A percentile compares a stretch with the other conserved stretches of the same genome.
phyloP scores from a whole-genome alignment of 495 filamentous ascomycete genomes.

The Neurospora sp. region DNA sequence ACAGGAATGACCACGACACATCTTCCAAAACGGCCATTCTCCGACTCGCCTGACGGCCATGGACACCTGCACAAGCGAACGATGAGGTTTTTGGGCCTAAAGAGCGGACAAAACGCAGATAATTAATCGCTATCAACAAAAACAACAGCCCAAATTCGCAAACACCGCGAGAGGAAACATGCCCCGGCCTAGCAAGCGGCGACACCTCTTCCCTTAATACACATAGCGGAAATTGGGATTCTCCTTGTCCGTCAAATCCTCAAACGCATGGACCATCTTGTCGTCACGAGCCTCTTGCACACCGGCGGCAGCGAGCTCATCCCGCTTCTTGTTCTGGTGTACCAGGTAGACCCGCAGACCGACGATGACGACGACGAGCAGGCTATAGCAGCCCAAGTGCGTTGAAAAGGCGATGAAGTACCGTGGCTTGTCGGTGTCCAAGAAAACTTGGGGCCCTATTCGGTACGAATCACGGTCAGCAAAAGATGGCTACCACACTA shows the following conservation, averaged over 20 bases:
- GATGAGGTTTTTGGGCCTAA: background rate
- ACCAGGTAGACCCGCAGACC: conserved; percentile 38
- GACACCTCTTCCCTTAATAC: conserved; percentile 1
- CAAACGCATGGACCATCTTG: conserved; percentile 40
- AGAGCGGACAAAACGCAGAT: background rate
- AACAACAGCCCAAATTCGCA: background rate
- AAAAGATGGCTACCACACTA: background rate
- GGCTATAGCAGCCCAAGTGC: conserved; percentile 43
- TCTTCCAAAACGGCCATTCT: background rate
- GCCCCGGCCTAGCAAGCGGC: background rate
- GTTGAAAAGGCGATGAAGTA: conserved; percentile 47
- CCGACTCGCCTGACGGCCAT: background rate
- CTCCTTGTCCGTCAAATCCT: conserved; percentile 50
- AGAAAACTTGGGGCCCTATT: conserved; percentile 42
- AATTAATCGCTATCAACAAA: background rate
- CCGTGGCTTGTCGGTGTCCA: conserved; percentile 36
- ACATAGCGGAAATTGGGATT: conserved; percentile 48
- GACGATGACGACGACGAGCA: conserved; percentile 36
- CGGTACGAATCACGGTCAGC: background rate
- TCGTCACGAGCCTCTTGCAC: conserved; percentile 31
- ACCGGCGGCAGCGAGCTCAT: conserved; percentile 33
- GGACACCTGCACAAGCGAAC: background rate
- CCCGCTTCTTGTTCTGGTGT: conserved; percentile 37
- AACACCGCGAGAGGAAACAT: background rate
- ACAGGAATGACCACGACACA: background rate